Evolutionary conservation across 441 rosid species (phyloP), one percentile per base, ranked within the genome.

Genomic region (Omphalea diandra): DNA sequence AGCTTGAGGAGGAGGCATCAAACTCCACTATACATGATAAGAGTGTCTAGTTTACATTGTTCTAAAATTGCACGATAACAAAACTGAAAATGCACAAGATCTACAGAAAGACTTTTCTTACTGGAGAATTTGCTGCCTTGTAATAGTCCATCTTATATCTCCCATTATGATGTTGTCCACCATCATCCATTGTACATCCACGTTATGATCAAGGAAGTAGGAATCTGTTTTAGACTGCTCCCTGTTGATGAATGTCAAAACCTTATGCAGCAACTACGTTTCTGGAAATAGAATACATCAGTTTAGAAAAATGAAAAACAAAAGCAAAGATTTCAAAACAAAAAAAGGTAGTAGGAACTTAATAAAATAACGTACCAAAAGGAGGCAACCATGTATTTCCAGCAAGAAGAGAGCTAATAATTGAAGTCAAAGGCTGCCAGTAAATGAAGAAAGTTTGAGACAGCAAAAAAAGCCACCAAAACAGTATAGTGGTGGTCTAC

Each of bases 1-100:
- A n/a, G 81, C 67, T 80, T 84, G 96, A 84, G 89, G 96, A 41
- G 82, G 91, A 15, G 93, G 84, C 75, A 82, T 72, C 87, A 85
- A 79, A 68, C 79, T 86, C 97, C 94, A 90, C 96, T 90, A 84
- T 76, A 83, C 46, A 35, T 31, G 49, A 12, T 22, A 49, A 60
- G 62, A 35, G 57, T 41, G 54, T 57, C 75, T 41, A 56, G 72
- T 54, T 76, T 59, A 68, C 64, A 74, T 71, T 64, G 71, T 73
- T 12, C 67, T 56, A 52, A 15, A 71, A 74, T 67, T 18, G 46
- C 56, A 69, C 22, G 49, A 56, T 8, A 73, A 52, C 8, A 75
- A 66, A 7, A 53, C 31, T 2, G 9, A 64, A n/a, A 64, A 44
- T 33, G 24, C 53, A 63, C n/a, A 67, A 75, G 18, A 63, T 65